Evolutionary conservation across 768 basidiomycete genomes (phyloP).

Genomic region (Tubosaeta brunneosetosa): DNA sequence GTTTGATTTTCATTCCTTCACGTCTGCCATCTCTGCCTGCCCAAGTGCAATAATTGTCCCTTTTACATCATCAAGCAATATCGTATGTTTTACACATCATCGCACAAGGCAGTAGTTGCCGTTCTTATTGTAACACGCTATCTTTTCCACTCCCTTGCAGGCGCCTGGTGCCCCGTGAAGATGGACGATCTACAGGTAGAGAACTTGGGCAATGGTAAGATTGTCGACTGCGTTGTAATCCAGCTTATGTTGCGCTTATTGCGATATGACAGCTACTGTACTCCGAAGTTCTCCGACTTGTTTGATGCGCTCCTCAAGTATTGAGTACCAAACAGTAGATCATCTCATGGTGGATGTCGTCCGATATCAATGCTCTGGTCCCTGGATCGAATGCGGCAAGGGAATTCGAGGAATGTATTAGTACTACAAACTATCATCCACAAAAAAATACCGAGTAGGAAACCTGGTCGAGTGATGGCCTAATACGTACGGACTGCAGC

Average conservation of each 20-base stretch:
- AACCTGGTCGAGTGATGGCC: not conserved
- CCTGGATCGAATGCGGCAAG: constrained; percentile 3
- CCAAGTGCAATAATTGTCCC: constrained; percentile 28
- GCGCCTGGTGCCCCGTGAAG: constrained; percentile 12
- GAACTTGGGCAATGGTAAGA: constrained; percentile 12
- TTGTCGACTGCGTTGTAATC: not conserved
- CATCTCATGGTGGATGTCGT: constrained; percentile 7
- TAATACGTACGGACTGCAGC: not conserved
- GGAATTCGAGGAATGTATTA: constrained; percentile 10
- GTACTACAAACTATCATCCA: constrained; percentile 6
- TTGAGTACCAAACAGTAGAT: constrained; percentile 13
- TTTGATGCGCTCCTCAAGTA: not conserved
- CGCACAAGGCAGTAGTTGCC: constrained; percentile 13
- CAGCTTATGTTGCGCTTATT: constrained; percentile 3
- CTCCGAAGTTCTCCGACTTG: not conserved
- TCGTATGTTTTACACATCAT: constrained; percentile 25
- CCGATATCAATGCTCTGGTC: constrained; percentile 4
- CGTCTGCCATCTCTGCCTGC: constrained; percentile 20
- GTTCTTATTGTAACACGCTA: constrained; percentile 20
- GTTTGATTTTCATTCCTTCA: constrained; percentile 24
- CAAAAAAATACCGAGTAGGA: not conserved
- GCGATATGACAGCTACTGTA: not conserved
- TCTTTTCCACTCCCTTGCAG: constrained; percentile 9
- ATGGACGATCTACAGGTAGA: not conserved
- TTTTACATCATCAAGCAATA: constrained; percentile 26